Percentiles rank a stretch among this genome's conserved stretches.
Conservation (phyloP, 176 grass and related monocot species). For the barley (Hordeum vulgare) region DNA sequence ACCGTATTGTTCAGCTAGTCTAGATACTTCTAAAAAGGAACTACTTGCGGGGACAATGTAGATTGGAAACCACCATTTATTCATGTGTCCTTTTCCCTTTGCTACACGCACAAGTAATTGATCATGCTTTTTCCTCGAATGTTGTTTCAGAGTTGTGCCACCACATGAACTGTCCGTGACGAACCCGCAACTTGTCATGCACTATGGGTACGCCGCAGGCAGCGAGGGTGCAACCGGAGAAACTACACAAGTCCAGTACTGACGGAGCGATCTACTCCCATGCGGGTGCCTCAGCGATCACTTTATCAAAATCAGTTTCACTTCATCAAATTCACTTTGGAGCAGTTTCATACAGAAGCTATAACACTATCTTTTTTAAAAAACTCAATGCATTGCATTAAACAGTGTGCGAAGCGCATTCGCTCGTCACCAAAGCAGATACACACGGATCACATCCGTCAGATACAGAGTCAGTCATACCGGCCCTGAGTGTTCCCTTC, state of each 20-base stretch:
- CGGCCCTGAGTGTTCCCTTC: too few species aligned
- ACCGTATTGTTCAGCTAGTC: background rate
- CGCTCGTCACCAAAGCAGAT: too few species aligned
- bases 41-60: background rate
- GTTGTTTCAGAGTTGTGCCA: constrained; percentile 14
- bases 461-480: too few species aligned
- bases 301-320: too few species aligned
- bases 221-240: background rate
- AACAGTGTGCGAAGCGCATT: too few species aligned
- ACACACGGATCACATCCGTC: too few species aligned
- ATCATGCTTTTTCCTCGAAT: background rate
- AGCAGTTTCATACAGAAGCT: too few species aligned
- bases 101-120: background rate
- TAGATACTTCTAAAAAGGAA: background rate
- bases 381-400: too few species aligned
- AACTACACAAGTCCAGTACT: background rate
- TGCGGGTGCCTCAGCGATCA: background rate
- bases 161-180: background rate
- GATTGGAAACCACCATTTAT: background rate
- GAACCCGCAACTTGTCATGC: constrained; percentile 17
- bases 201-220: background rate
- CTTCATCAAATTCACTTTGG: too few species aligned
- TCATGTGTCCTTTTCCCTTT: background rate
- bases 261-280: background rate
- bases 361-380: too few species aligned